Evolutionary conservation across 345 rosid genomes (phyloP), one percentile per base, ranked within the genome.

Genomic region (Sonneratia caseolaris): DNA sequence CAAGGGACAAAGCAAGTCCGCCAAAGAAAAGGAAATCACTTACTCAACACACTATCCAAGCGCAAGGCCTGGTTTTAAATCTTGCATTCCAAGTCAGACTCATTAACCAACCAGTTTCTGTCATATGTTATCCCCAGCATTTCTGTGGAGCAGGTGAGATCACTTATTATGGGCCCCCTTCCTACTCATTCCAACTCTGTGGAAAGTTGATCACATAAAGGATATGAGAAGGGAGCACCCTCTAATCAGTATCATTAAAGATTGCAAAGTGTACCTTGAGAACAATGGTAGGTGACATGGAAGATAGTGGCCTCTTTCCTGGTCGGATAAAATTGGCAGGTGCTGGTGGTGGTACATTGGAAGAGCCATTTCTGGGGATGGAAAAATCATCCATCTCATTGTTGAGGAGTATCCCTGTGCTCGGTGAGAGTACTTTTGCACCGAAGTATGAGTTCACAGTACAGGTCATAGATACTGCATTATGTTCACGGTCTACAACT

Each of bases 361-460:
- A 55, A 12, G 55, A 9, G 32, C 42, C 56, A 4, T 40, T 62
- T 2, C 0, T 15, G 0, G 87, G 88, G 59, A 78, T 71, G 5
- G 92, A 83, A 76, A 87, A 89, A 73, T 86, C 89, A 22, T 83
- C 90, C 96, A 89, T 89, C 76, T 89, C 84, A 70, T 89, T 87
- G 84, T 89, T 86, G 1, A 87, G 79, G 67, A 89, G 72, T 12
- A 87, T 87, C 40, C 95, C 92, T 0, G 92, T 86, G 62, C 81
- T 81, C 0, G 83, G 81, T 38, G 92, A 87, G 36, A 89, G 36
- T 37, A 83, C 51, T 47, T 8, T 4, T 8, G 43, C 43, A 40
- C 43, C 43, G 9, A 40, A 40, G 43, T 40, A 40, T 40, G 43
- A 40, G 43, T 40, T 89, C 40, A 87, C 81, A 0, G 95, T 87